These are phyloP conservation scores for Schizothecium vesticola DNA, from an alignment of 495 filamentous ascomycete species.

Conservation along the genomic window DNA sequence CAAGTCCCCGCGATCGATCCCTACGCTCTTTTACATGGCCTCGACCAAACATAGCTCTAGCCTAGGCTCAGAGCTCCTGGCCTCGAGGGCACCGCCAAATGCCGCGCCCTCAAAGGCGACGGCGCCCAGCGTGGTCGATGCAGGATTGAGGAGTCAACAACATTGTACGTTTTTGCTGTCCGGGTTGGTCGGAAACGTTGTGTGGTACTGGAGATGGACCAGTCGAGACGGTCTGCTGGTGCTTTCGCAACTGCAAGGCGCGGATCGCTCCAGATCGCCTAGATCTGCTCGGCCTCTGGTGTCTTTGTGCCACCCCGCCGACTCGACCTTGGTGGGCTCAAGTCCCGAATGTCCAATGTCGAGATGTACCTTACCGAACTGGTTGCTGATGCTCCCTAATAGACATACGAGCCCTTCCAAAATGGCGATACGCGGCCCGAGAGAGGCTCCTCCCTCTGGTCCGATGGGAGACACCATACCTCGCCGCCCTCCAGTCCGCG, in stretches of 20 bases:
- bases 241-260: not conserved
- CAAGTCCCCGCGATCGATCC: conserved; percentile 1
- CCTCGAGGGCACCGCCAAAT: conserved; percentile 13
- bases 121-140: conserved; percentile 52
- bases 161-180: conserved; percentile 53
- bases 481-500: conserved; percentile 75
- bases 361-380: not conserved
- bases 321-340: not conserved
- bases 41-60: conserved; percentile 23
- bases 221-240: not conserved
- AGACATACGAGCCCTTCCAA: conserved; percentile 80
- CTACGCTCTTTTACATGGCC: conserved; percentile 20
- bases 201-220: not conserved
- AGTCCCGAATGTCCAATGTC: not conserved
- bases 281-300: not conserved
- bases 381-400: conserved; percentile 6
- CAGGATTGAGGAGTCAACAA: conserved; percentile 65
- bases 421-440: conserved; percentile 84
- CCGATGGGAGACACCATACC: conserved; percentile 91
- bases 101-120: not conserved
- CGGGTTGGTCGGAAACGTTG: not conserved
- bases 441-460: conserved; percentile 78
- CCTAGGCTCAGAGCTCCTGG: conserved; percentile 28
- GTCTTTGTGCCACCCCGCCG: not conserved
- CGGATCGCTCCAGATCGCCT: not conserved